These are phyloP conservation scores for Saccharomycopsis sp. DNA, from an alignment of 805 yeast species.

Conservation along the genomic window DNA sequence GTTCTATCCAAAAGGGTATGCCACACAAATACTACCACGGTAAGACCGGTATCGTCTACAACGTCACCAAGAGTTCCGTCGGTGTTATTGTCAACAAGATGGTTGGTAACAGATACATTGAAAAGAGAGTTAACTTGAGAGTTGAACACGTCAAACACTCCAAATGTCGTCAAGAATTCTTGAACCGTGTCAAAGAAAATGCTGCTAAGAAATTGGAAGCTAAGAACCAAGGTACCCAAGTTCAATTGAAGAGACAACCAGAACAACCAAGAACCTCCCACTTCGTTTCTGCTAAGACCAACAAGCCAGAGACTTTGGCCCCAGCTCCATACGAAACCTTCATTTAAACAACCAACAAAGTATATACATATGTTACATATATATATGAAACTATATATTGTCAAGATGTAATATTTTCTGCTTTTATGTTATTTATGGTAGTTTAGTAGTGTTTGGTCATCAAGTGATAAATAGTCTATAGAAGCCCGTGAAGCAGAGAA, in stretches of 20 bases:
- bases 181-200: conserved; percentile 96
- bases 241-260: conserved; percentile 96
- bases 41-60: conserved; percentile 98
- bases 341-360: conserved; percentile 53
- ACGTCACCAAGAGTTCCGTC: conserved; percentile 96
- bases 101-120: conserved; percentile 98
- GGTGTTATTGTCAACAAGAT: conserved; percentile 98
- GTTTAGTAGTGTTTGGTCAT: too few relatives aligned
- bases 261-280: conserved; percentile 94
- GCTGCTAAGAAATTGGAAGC: conserved; percentile 93
- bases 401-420: too few relatives aligned
- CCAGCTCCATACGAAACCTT: conserved; percentile 99
- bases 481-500: too few relatives aligned
- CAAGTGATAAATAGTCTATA: too few relatives aligned
- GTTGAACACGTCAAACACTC: conserved; percentile 99
- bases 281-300: conserved; percentile 73
- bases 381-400: conserved; percentile 13
- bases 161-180: conserved; percentile 98
- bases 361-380: neutral
- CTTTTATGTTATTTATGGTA: too few relatives aligned
- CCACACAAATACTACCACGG: conserved; percentile 99
- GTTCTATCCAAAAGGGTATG: conserved; percentile 99
- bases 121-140: conserved; percentile 98
- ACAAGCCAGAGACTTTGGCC: conserved; percentile 93
- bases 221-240: conserved; percentile 86